These are phyloP conservation scores for Cercospora zeina DNA, from an alignment of 2,329 filamentous ascomycete genomes.

Conservation along the genomic window DNA sequence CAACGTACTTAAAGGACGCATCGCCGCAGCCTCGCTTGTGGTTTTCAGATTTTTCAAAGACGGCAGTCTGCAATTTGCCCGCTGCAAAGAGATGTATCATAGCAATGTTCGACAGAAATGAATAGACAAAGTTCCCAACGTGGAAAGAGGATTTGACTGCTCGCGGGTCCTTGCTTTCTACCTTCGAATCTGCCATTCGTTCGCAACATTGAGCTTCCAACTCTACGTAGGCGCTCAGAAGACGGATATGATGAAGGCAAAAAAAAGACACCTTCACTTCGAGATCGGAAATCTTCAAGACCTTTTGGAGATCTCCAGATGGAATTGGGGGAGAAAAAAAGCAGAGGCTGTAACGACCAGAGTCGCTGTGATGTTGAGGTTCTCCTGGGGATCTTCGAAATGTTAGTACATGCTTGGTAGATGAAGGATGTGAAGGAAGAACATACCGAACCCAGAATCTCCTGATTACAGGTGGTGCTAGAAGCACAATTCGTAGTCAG, in stretches of 20 bases:
- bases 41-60: no score
- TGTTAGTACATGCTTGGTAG: neutral
- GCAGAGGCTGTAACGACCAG: neutral
- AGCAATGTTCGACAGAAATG: no score
- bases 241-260: neutral
- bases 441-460: conserved; percentile 41
- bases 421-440: neutral
- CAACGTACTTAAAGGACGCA: no score
- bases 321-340: neutral
- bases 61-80: no score
- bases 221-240: no score
- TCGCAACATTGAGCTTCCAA: neutral
- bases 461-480: conserved; percentile 38
- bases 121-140: no score
- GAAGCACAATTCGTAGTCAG: conserved; percentile 49
- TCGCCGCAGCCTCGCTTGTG: no score
- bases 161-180: neutral
- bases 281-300: neutral
- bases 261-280: neutral
- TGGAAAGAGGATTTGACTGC: neutral
- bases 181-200: neutral
- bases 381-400: neutral
- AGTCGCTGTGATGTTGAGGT: neutral
- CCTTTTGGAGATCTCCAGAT: neutral
- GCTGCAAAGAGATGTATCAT: no score